Percentiles rank a stretch among this genome's conserved stretches.
phyloP scores from a whole-genome alignment of 495 filamentous ascomycete species.

The Pyrenopolyporus hunteri region DNA sequence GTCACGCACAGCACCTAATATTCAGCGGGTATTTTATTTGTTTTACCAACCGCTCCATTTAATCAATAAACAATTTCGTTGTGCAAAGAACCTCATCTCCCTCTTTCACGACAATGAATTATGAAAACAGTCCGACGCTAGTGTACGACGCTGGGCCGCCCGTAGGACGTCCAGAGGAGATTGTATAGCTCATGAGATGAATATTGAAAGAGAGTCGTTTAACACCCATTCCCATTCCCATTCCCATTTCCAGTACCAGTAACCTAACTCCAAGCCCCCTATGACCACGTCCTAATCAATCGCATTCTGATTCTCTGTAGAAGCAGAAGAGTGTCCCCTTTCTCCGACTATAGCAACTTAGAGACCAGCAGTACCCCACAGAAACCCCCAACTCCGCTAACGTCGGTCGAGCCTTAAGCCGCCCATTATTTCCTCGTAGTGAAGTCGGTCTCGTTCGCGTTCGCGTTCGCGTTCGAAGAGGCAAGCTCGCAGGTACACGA shows the following conservation, averaged over 20 bases:
- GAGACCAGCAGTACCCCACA: not conserved
- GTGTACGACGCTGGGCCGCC: too few species aligned
- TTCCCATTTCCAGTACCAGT: conserved; percentile 5
- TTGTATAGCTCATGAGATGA: not conserved
- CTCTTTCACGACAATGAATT: too few species aligned
- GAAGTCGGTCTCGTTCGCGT: conserved; percentile 78
- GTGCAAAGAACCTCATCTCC: too few species aligned
- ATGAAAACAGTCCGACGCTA: not conserved
- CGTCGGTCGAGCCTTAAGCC: not conserved
- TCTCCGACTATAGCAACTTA: too few species aligned
- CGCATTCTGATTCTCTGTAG: not conserved
- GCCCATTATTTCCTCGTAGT: conserved; percentile 63
- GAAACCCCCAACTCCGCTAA: not conserved
- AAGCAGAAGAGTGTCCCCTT: too few species aligned
- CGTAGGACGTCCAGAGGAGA: not conserved
- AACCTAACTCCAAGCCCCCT: conserved; percentile 22
- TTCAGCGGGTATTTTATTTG: too few species aligned
- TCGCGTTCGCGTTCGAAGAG: conserved; percentile 46
- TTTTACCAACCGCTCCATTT: too few species aligned
- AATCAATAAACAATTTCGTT: too few species aligned
- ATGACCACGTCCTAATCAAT: not conserved
- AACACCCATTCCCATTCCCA: not conserved
- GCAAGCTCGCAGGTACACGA: conserved; percentile 87
- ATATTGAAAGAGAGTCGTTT: not conserved
- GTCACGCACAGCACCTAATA: too few species aligned